A percentile compares a stretch with the other conserved stretches of the same genome.
Conservation (phyloP, 495 filamentous ascomycete genomes). For the Neurospora intermedia region DNA sequence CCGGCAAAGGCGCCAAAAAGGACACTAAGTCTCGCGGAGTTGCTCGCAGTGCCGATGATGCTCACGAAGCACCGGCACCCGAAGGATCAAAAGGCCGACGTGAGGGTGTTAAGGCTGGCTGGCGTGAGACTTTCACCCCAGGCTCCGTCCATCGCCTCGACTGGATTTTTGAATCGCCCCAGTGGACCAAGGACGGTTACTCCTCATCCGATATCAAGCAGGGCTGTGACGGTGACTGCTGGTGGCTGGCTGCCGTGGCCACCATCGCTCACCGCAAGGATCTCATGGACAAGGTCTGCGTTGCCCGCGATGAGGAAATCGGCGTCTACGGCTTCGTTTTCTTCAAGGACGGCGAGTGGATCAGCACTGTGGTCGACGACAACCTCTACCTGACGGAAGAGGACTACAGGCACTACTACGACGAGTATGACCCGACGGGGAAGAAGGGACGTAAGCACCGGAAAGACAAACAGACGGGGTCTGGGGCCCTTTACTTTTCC, state of each 20-base stretch:
- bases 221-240: slow-evolving; percentile 54
- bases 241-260: slow-evolving; percentile 64
- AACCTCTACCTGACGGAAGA: slow-evolving; percentile 14
- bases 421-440: slow-evolving; percentile 29
- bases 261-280: slow-evolving; percentile 59
- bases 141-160: slow-evolving; percentile 20
- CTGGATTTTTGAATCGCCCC: slow-evolving; percentile 65
- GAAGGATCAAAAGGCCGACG: slow-evolving; percentile 27
- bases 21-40: slow-evolving; percentile 17
- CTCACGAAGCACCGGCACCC: slow-evolving; percentile 1
- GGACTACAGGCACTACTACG: slow-evolving; percentile 21
- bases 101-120: slow-evolving; percentile 3
- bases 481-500: slow-evolving; percentile 61
- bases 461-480: slow-evolving; percentile 25
- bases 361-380: slow-evolving; percentile 60
- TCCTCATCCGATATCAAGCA: slow-evolving; percentile 43
- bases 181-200: slow-evolving; percentile 62
- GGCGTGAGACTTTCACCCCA: slow-evolving; percentile 7
- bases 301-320: slow-evolving; percentile 55
- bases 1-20: not conserved
- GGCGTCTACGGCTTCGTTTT: slow-evolving; percentile 82
- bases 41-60: slow-evolving; percentile 3
- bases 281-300: slow-evolving; percentile 59
- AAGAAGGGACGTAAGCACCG: slow-evolving; percentile 14
- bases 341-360: slow-evolving; percentile 72